Percentiles rank a stretch among this genome's conserved stretches.
Evolutionary conservation across 139 green algal genomes (phyloP).

Genomic region (Marvania coccoides): DNA sequence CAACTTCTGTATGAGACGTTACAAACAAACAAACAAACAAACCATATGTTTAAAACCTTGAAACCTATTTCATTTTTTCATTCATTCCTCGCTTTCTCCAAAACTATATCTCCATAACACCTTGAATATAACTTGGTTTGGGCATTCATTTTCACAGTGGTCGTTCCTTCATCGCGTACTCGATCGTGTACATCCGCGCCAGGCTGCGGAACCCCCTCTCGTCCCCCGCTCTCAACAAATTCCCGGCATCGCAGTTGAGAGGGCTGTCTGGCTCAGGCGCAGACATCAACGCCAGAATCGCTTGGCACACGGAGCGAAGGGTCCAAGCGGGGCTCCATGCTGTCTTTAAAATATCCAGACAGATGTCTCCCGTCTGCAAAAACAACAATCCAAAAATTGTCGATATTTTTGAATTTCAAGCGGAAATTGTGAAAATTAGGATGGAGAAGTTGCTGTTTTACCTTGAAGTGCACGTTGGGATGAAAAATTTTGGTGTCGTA

Average conservation of each 20-base stretch:
- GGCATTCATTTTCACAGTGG: no score
- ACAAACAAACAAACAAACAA: no score
- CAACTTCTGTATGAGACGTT: no score
- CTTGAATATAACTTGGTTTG: no score
- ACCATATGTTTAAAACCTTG: no score
- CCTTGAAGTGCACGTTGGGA: constrained; percentile 92
- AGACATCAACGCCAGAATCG: constrained; percentile 78
- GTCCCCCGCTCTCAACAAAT: constrained; percentile 82
- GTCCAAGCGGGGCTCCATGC: constrained; percentile 95
- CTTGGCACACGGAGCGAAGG: constrained; percentile 79
- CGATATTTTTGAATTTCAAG: not conserved
- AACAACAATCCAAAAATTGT: no score
- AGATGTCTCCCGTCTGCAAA: constrained; percentile 91
- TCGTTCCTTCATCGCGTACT: no score
- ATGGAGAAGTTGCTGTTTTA: no score
- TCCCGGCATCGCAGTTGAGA: constrained; percentile 93
- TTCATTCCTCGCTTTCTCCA: no score
- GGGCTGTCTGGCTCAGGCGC: constrained; percentile 80
- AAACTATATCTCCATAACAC: no score
- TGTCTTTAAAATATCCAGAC: constrained; percentile 92
- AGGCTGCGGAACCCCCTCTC: constrained; percentile 76
- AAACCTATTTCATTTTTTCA: no score
- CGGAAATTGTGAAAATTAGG: not conserved
- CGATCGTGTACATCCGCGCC: constrained; percentile 86
- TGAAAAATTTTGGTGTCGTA: constrained; percentile 93